Evolutionary conservation across 495 filamentous ascomycete genomes (phyloP), one percentile per base, ranked within the genome.

Genomic region (Tetracladium marchalianum): DNA sequence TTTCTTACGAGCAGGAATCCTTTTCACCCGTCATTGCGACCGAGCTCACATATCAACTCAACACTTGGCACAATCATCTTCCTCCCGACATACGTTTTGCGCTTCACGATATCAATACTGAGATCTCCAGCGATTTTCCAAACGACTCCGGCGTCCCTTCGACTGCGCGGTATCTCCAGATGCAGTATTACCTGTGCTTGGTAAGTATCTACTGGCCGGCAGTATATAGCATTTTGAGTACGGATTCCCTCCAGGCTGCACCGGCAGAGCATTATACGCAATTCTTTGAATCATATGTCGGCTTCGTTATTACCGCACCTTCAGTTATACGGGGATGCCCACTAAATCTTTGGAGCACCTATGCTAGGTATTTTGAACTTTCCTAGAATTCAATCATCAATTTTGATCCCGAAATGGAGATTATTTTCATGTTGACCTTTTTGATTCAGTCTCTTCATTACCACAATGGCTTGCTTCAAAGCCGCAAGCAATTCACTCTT

Each of bases 51-150:
- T 22, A 41, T 19, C 47, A 50, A 41, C 47, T 50, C 13, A 35
- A 50, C 1, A 44, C 16, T 27, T 50, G 47, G 47, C 39, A 50
- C 41, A 13, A 50, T 15, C 47, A 44, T 22, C 47, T 50, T 13
- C 47, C 47, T 11, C 16, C 35, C 8, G 18, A n/a, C 19, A 22
- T 50, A 27, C 41, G 47, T 15, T 50, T 50, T 27, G 47, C 44
- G 4, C 41, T 41, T 44, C 34, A 36, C 12, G 31, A 27, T 33
- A 24, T 18, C 10, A 35, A 7, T 31, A 11, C 34, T 5, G 18
- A 15, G 8, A n/a, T 43, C 15, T 1, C 40, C 27, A 35, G 12
- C 13, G 17, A 38, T 2, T 35, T 16, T 12, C 1, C 32, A 9
- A n/a, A n/a, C 9, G 16, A 36, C 35, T 41, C 45, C 7, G 22